Conservation (phyloP, 164 flowering plant genomes). For the Stephania yunnanensis region DNA sequence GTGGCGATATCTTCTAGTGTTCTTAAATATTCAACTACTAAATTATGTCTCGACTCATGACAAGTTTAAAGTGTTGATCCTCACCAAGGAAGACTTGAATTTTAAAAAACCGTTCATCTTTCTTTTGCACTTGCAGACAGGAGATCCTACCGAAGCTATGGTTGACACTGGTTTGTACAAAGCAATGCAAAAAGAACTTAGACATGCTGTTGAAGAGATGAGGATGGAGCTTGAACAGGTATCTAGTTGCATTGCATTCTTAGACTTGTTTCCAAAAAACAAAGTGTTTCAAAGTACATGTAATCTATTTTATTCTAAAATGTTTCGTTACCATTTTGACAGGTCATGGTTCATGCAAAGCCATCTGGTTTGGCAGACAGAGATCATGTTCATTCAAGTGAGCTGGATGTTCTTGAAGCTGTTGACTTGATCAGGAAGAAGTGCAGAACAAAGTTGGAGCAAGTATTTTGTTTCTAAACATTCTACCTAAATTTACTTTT, state of each 20-base stretch:
- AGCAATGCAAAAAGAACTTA: conserved; percentile 73
- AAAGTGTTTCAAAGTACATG: not conserved
- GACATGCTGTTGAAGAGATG: conserved; percentile 76
- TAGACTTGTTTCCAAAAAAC: not conserved
- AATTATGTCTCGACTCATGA: not conserved
- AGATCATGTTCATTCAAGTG: conserved; percentile 26
- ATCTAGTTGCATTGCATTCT: conserved; percentile 8
- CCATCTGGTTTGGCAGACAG: conserved; percentile 18
- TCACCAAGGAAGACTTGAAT: not conserved
- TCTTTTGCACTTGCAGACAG: conserved; percentile 31
- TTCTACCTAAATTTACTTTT: not conserved
- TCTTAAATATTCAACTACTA: not conserved
- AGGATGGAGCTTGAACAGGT: conserved; percentile 65
- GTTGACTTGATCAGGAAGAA: conserved; percentile 41
- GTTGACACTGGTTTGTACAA: conserved; percentile 43
- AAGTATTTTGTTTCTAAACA: conserved; percentile 32
- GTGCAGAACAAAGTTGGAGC: conserved; percentile 46
- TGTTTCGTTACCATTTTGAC: conserved; percentile 12
- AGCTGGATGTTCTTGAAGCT: conserved; percentile 36
- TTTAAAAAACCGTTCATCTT: conserved; percentile 1
- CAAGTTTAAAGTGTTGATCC: not conserved
- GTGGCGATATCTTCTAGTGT: not conserved
- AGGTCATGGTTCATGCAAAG: conserved; percentile 45
- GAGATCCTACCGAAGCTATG: conserved; percentile 56
- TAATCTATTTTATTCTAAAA: conserved; percentile 3